phyloP scores from a whole-genome alignment of 441 rosid species.

The Hura crepitans region DNA sequence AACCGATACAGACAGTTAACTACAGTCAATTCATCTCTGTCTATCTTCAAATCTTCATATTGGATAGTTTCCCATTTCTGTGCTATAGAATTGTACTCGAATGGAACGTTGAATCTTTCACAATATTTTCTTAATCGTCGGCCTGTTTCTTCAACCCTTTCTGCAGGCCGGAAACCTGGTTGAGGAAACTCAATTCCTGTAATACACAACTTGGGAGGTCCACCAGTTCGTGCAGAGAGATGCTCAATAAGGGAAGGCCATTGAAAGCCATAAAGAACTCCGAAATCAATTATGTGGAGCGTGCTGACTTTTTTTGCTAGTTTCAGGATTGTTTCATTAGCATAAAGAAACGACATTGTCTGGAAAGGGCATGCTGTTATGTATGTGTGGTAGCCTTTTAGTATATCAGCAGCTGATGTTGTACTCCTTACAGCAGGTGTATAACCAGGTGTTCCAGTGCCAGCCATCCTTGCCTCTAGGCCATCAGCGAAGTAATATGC shows the following conservation, averaged over 20 bases:
- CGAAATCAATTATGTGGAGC: constrained; percentile 83
- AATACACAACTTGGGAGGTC: constrained; percentile 72
- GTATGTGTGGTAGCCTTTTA: constrained; percentile 52
- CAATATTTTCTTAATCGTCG: constrained; percentile 60
- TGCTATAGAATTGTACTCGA: constrained; percentile 65
- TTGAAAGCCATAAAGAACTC: constrained; percentile 87
- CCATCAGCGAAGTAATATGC: constrained; percentile 72
- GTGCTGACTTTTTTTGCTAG: constrained; percentile 47
- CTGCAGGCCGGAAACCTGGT: constrained; percentile 78
- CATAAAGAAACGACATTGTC: constrained; percentile 30
- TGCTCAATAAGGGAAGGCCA: constrained; percentile 89
- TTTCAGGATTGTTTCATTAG: constrained; percentile 53
- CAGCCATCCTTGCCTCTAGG: constrained; percentile 71
- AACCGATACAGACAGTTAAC: constrained; percentile 66
- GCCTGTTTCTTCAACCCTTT: constrained; percentile 81
- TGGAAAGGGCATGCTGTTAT: constrained; percentile 39
- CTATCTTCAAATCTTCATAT: constrained; percentile 62
- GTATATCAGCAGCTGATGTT: constrained; percentile 46
- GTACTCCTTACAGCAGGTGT: constrained; percentile 22
- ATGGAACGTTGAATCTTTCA: constrained; percentile 69
- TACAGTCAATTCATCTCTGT: constrained; percentile 47
- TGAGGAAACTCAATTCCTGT: constrained; percentile 93
- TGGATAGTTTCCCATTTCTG: constrained; percentile 79
- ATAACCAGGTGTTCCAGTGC: constrained; percentile 43
- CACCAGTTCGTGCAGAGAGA: constrained; percentile 45